Evolutionary conservation across 2,329 filamentous ascomycete species (phyloP).

Genomic region (Mariannaea elegans): DNA sequence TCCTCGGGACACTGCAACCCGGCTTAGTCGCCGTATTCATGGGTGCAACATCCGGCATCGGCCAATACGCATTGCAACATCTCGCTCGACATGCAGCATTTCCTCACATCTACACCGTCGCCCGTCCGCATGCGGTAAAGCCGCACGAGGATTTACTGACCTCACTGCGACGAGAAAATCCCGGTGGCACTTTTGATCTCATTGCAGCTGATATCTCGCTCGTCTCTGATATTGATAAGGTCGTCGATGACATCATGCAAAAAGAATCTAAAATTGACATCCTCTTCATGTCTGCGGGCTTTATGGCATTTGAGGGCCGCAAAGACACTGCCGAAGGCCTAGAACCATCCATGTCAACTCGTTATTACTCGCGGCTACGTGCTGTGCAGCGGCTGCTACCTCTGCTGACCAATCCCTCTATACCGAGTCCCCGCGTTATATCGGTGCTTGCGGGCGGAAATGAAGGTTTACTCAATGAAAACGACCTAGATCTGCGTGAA

Average conservation of each 20-base stretch:
- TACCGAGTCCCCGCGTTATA: neutral
- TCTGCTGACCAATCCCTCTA: constrained; percentile 7
- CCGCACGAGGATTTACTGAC: neutral
- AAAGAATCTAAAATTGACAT: constrained; percentile 10
- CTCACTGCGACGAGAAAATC: constrained; percentile 3
- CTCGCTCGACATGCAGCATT: constrained; percentile 16
- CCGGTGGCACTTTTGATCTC: neutral
- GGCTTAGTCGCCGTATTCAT: constrained; percentile 28
- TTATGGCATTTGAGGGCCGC: constrained; percentile 15
- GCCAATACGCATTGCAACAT: constrained; percentile 24
- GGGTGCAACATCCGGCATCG: constrained; percentile 31
- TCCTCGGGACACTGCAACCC: neutral
- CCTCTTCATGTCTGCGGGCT: constrained; percentile 13
- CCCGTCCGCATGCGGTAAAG: constrained; percentile 1
- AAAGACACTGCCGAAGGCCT: constrained; percentile 10
- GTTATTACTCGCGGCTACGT: constrained; percentile 14
- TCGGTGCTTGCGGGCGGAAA: neutral
- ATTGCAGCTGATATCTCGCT: constrained; percentile 1
- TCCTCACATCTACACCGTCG: constrained; percentile 26
- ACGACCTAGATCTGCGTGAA: constrained; percentile 2
- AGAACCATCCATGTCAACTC: constrained; percentile 17
- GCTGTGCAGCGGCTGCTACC: constrained; percentile 8
- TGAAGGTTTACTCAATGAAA: neutral
- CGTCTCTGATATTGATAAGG: neutral
- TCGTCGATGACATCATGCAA: neutral